Evolutionary conservation across 768 basidiomycete species (phyloP).

Genomic region (Gymnopilus junonius): DNA sequence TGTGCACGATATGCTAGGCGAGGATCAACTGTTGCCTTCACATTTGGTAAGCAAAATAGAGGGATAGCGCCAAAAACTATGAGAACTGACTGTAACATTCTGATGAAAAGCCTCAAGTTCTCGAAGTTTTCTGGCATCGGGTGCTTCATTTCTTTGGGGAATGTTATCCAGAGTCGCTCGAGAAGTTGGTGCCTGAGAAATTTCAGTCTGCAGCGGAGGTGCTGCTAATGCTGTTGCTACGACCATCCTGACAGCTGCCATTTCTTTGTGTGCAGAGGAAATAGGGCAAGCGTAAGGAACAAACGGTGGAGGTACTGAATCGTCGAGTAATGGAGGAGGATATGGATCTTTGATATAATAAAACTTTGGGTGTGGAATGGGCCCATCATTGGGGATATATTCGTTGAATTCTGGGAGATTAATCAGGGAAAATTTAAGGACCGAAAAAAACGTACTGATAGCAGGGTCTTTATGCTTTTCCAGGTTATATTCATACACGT

Average conservation of each 20-base stretch:
- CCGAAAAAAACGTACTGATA: conserved; percentile 13
- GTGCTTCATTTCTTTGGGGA: neutral
- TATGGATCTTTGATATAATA: conserved; percentile 15
- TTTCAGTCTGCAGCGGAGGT: neutral
- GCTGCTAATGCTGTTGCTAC: no score
- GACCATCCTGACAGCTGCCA: neutral
- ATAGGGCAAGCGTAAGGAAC: neutral
- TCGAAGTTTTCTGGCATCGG: neutral
- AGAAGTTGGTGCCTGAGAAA: neutral
- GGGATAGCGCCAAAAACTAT: neutral
- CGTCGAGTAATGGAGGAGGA: neutral
- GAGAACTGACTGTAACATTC: neutral
- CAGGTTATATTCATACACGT: conserved; percentile 37
- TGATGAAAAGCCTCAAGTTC: neutral
- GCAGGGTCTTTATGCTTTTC: conserved; percentile 27
- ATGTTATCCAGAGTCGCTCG: neutral
- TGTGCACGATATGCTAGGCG: neutral
- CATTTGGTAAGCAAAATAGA: neutral
- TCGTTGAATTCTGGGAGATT: neutral
- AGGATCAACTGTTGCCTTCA: neutral
- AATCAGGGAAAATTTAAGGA: neutral
- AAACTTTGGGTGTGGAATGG: neutral
- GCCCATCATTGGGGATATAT: neutral
- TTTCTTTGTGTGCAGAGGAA: neutral
- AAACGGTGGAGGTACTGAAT: neutral